phyloP scores from a whole-genome alignment of 1,284 basidiomycete genomes.

The Rhodotorula glutinis region DNA sequence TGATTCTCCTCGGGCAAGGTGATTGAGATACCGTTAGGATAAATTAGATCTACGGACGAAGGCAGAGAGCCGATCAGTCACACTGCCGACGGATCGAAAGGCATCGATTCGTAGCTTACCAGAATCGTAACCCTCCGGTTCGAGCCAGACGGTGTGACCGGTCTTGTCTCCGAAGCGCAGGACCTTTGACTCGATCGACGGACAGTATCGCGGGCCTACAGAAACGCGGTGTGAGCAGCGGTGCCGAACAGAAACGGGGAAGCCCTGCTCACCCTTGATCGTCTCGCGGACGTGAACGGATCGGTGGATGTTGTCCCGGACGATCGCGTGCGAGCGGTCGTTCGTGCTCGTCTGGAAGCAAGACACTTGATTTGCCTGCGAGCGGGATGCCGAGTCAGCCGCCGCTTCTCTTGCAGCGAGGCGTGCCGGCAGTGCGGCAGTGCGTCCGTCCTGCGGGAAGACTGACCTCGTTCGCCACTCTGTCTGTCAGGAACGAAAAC shows the following conservation, averaged over 20 bases:
- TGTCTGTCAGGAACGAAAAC: conserved; percentile 48
- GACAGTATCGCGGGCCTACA: conserved; percentile 81
- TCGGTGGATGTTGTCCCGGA: conserved; percentile 68
- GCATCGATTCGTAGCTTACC: conserved; percentile 51
- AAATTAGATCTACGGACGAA: conserved; percentile 62
- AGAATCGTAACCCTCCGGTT: conserved; percentile 84
- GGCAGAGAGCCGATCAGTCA: neutral
- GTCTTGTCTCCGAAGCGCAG: conserved; percentile 69
- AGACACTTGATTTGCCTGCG: conserved; percentile 64
- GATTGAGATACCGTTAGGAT: conserved; percentile 84
- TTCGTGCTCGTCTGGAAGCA: conserved; percentile 76
- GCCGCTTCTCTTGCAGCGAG: no score
- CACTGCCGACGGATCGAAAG: neutral
- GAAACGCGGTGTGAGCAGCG: neutral
- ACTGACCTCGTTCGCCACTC: conserved; percentile 52
- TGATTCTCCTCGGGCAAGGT: conserved; percentile 81
- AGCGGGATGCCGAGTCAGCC: neutral
- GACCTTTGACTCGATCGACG: conserved; percentile 83
- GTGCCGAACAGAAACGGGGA: neutral
- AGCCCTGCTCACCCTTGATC: conserved; percentile 60
- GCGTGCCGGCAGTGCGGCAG: no score
- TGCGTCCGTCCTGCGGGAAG: no score
- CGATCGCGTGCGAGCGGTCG: conserved; percentile 65
- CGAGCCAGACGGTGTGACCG: conserved; percentile 76
- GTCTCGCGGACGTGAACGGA: conserved; percentile 83